A percentile compares a stretch with the other conserved stretches of the same genome.
These are phyloP conservation scores for Chlorella vulgaris DNA, from an alignment of 139 green algal species.

Conservation along the genomic window DNA sequence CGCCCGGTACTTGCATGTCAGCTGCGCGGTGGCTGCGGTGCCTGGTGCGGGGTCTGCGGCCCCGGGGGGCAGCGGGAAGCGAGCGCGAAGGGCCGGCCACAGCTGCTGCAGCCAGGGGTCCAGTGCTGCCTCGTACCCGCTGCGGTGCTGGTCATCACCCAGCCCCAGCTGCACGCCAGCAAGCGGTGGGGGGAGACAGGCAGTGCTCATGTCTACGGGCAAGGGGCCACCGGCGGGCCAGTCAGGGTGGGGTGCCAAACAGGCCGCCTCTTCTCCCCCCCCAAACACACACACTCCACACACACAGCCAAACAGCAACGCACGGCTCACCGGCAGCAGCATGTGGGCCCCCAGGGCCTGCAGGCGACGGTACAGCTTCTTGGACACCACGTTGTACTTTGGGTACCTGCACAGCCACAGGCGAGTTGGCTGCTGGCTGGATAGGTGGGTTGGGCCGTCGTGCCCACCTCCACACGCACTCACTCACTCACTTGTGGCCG, in stretches of 20 bases:
- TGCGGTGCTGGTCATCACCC: conserved; percentile 87
- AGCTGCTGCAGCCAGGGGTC: conserved; percentile 87
- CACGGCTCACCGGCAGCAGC: conserved; percentile 4
- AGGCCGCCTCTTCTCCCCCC: no score
- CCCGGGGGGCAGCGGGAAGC: conserved; percentile 58
- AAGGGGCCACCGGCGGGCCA: no score
- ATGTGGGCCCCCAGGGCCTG: conserved; percentile 71
- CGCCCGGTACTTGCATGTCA: conserved; percentile 64
- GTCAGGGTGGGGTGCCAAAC: no score
- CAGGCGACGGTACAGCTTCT: conserved; percentile 90
- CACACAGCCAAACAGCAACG: background rate
- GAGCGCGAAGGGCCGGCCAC: conserved; percentile 64
- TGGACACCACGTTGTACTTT: conserved; percentile 92
- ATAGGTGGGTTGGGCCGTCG: no score
- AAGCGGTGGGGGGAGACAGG: background rate
- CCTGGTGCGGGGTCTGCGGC: conserved; percentile 51
- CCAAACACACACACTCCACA: background rate
- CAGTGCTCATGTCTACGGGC: no score
- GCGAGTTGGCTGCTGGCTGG: no score
- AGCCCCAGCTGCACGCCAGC: conserved; percentile 72
- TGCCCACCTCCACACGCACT: no score
- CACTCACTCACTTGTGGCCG: no score
- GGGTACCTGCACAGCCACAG: conserved; percentile 71
- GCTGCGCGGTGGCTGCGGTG: conserved; percentile 44
- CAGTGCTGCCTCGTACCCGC: conserved; percentile 88